These are phyloP conservation scores for Tricholoma matsutake DNA, from an alignment of 768 basidiomycete genomes.

Conservation along the genomic window DNA sequence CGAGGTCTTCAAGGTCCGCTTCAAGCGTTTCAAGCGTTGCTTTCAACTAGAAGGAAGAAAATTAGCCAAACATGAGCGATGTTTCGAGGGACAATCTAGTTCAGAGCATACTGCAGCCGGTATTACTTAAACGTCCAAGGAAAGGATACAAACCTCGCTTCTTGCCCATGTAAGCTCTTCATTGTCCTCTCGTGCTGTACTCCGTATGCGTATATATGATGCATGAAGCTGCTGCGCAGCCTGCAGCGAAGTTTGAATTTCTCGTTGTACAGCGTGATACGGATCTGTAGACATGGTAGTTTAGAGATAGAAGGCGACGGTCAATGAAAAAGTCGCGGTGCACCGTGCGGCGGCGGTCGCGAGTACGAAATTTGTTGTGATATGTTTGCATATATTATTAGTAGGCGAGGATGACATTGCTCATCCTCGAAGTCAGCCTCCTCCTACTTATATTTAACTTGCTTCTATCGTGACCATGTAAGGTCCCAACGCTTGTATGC, in stretches of 20 bases:
- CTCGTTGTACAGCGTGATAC: constrained; percentile 82
- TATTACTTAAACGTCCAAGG: not conserved
- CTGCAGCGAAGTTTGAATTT: constrained; percentile 75
- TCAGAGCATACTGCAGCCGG: not conserved
- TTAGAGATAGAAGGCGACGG: not conserved
- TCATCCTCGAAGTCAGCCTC: not conserved
- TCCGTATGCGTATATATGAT: constrained; percentile 76
- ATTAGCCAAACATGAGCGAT: not conserved
- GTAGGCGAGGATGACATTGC: not conserved
- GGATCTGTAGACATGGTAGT: constrained; percentile 69
- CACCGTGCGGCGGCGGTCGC: no score
- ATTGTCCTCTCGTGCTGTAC: constrained; percentile 67
- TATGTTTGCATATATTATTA: not conserved
- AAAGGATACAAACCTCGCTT: constrained; percentile 57
- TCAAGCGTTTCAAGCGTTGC: constrained; percentile 76
- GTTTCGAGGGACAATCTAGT: not conserved
- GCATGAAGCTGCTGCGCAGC: constrained; percentile 67
- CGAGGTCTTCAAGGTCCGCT: constrained; percentile 89
- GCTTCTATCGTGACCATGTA: not conserved
- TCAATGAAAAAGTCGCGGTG: no score
- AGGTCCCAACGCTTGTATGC: not conserved
- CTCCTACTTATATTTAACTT: not conserved
- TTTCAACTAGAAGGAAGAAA: constrained; percentile 52
- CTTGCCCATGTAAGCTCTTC: constrained; percentile 80
- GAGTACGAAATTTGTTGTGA: not conserved